Conservation (phyloP, 208 protist genomes). For the Trypanosoma scelopori region DNA sequence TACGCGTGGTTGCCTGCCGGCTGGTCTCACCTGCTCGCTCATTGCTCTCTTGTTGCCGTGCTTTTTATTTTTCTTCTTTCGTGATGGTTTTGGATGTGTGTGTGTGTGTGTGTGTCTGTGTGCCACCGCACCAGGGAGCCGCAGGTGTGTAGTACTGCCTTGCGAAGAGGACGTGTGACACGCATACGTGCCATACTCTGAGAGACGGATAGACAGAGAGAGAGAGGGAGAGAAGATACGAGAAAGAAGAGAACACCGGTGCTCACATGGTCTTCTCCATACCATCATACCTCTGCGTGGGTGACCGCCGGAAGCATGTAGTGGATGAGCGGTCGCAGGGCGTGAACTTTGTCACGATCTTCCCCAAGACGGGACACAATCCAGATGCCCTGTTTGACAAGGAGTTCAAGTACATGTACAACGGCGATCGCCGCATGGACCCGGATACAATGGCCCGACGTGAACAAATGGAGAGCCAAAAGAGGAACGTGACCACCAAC, state of each 20-base stretch:
- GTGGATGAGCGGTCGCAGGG: slow-evolving; percentile 68
- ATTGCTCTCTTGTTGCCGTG: too few species aligned
- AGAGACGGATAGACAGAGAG: too few species aligned
- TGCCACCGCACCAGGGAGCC: too few species aligned
- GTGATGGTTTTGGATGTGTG: too few species aligned
- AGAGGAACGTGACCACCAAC: slow-evolving; percentile 74
- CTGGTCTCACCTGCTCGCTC: too few species aligned
- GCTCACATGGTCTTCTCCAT: slow-evolving; percentile 84
- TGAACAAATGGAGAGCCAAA: slow-evolving; percentile 52
- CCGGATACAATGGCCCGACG: slow-evolving; percentile 49
- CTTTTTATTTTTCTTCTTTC: too few species aligned
- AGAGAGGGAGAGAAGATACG: too few species aligned
- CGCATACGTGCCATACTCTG: too few species aligned
- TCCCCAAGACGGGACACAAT: slow-evolving; percentile 75
- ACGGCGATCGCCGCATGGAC: slow-evolving; percentile 79
- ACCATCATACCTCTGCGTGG: slow-evolving; percentile 78
- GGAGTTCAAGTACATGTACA: slow-evolving; percentile 81
- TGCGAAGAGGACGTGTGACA: too few species aligned
- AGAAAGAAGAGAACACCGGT: not conserved
- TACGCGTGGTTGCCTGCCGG: too few species aligned
- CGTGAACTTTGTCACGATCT: slow-evolving; percentile 60
- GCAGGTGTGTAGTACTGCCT: too few species aligned
- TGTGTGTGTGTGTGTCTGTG: too few species aligned
- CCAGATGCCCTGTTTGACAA: slow-evolving; percentile 86
- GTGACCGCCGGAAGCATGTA: slow-evolving; percentile 61